Conservation (phyloP, 202 grass and related monocot genomes). For the Panicum hallii region DNA sequence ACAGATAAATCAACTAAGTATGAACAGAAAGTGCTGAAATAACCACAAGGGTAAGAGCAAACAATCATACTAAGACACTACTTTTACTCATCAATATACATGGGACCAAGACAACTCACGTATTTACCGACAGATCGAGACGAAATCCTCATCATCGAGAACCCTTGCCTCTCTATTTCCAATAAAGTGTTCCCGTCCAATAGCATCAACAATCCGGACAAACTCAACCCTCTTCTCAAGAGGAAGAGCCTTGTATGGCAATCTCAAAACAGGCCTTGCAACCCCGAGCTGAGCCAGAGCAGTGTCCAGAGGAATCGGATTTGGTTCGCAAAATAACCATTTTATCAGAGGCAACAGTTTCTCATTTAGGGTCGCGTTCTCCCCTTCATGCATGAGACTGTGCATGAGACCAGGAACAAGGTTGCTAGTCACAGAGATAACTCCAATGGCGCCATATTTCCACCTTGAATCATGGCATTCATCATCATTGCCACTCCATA, state of each 20-base stretch:
- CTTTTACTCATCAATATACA: constrained; percentile 28
- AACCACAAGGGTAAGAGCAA: neutral
- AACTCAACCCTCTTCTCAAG: constrained; percentile 76
- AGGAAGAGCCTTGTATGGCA: constrained; percentile 76
- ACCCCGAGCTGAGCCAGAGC: constrained; percentile 85
- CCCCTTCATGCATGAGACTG: constrained; percentile 71
- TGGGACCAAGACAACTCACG: neutral
- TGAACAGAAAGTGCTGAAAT: neutral
- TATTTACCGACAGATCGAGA: constrained; percentile 67
- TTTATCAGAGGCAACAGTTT: constrained; percentile 78
- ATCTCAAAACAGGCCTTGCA: constrained; percentile 79
- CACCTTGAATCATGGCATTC: constrained; percentile 92
- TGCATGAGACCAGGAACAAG: constrained; percentile 79
- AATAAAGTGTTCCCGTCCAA: constrained; percentile 79
- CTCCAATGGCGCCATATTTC: constrained; percentile 72
- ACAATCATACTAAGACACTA: constrained; percentile 10
- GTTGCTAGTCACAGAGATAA: constrained; percentile 92
- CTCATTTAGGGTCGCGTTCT: constrained; percentile 54
- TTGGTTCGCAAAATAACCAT: constrained; percentile 80
- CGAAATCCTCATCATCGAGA: constrained; percentile 83
- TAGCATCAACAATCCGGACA: constrained; percentile 65
- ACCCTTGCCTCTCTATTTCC: constrained; percentile 66
- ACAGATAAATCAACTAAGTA: neutral
- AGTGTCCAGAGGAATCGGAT: constrained; percentile 84
- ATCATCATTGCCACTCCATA: constrained; percentile 87